Percentiles rank a stretch among this genome's conserved stretches.
Evolutionary conservation across 768 basidiomycete species (phyloP).

Genomic region (Amanita muscaria): DNA sequence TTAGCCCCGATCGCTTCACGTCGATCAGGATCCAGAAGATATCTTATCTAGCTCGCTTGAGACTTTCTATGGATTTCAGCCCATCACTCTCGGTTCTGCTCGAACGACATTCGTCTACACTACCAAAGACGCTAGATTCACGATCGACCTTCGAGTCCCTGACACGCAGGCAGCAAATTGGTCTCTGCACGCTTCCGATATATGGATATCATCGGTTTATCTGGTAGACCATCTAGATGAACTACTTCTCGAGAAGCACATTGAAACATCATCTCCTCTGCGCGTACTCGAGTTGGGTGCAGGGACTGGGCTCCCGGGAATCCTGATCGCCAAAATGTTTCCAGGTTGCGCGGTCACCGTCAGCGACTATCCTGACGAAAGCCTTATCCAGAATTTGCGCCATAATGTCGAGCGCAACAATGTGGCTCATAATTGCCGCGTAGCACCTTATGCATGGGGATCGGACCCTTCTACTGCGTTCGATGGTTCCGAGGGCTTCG

Average conservation of each 20-base stretch:
- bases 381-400: conserved; percentile 46
- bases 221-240: conserved; percentile 55
- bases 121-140: conserved; percentile 11
- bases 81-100: conserved; percentile 50
- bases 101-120: conserved; percentile 45
- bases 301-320: conserved; percentile 66
- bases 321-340: conserved; percentile 48
- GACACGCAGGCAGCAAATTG: conserved; percentile 64
- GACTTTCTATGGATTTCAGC: conserved; percentile 51
- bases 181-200: conserved; percentile 68
- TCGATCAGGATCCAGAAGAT: conserved; percentile 45
- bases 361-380: conserved; percentile 67
- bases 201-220: conserved; percentile 65
- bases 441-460: conserved; percentile 60
- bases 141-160: conserved; percentile 45
- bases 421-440: conserved; percentile 39
- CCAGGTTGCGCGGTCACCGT: conserved; percentile 35
- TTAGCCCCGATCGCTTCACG: too few relatives aligned
- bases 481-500: conserved; percentile 32
- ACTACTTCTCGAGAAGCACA: conserved; percentile 27
- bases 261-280: conserved; percentile 11
- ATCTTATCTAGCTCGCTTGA: conserved; percentile 58
- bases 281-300: conserved; percentile 67
- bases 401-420: conserved; percentile 49
- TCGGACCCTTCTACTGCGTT: conserved; percentile 31